Evolutionary conservation across 2,329 filamentous ascomycete species (phyloP).

Genomic region (Dothistroma septosporum): DNA sequence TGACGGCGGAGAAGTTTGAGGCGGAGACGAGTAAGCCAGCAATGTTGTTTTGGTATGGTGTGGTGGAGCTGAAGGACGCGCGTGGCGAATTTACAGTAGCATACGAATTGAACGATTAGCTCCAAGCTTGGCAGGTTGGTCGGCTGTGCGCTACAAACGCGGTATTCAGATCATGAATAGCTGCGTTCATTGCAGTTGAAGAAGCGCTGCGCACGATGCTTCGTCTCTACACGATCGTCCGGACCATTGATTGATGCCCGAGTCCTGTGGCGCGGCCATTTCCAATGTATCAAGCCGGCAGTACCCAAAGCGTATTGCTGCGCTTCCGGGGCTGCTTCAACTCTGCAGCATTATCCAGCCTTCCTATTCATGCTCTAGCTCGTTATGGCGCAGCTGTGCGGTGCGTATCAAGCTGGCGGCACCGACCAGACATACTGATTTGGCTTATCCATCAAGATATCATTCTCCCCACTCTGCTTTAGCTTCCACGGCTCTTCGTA

Average conservation of each 20-base stretch:
- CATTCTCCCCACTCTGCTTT: background rate
- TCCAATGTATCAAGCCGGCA: background rate
- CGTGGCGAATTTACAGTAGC: background rate
- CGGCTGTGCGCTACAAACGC: background rate
- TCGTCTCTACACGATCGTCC: background rate
- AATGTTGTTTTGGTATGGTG: background rate
- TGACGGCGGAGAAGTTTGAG: background rate
- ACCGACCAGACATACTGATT: background rate
- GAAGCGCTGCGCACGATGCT: background rate
- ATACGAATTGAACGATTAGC: background rate
- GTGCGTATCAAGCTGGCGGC: background rate
- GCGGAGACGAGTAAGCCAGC: background rate
- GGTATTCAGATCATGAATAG: background rate
- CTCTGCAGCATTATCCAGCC: background rate
- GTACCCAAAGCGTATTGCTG: too few species aligned
- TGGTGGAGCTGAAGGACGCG: background rate
- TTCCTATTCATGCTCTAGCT: background rate
- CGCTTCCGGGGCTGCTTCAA: background rate
- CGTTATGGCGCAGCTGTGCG: background rate
- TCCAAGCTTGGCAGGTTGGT: background rate
- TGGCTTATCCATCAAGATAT: background rate
- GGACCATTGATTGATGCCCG: background rate
- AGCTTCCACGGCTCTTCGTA: background rate
- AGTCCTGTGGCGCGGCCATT: background rate
- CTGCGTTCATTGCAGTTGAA: background rate